A percentile compares a stretch with the other conserved stretches of the same genome.
Conservation (phyloP, 2,329 filamentous ascomycete genomes). For the Ophiostoma quercus region DNA sequence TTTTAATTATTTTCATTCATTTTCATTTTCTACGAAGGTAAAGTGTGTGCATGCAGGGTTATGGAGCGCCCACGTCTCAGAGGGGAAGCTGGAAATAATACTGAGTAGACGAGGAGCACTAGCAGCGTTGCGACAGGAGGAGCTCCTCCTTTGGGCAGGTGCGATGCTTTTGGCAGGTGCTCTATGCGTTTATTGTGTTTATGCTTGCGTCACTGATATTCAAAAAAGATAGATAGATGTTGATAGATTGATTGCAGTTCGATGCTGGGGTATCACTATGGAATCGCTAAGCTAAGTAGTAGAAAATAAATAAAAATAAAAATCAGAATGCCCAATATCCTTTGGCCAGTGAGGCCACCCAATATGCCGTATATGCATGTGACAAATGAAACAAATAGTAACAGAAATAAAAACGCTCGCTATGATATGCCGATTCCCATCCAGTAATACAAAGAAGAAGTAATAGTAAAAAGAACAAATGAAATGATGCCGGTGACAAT, state of each 20-base stretch:
- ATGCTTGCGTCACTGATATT: not conserved
- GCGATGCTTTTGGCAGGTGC: too few species aligned
- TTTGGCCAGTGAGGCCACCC: conserved; percentile 16
- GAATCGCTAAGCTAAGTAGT: conserved; percentile 16
- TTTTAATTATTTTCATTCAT: too few species aligned
- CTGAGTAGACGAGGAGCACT: not conserved
- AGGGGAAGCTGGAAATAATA: not conserved
- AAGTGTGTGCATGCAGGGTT: not conserved
- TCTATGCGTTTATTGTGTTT: too few species aligned
- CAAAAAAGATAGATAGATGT: not conserved
- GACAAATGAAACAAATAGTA: not conserved
- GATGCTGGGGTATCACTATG: conserved; percentile 17
- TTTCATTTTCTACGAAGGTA: not conserved
- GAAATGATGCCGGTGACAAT: not conserved
- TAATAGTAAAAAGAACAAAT: conserved; percentile 1
- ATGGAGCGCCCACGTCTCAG: not conserved
- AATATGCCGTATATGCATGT: conserved; percentile 17
- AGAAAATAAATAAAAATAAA: not conserved
- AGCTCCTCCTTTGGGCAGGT: not conserved
- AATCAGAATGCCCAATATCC: conserved; percentile 10
- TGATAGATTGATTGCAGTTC: not conserved
- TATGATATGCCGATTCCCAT: not conserved
- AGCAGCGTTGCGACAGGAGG: too few species aligned
- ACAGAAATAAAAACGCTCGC: not conserved
- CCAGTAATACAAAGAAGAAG: not conserved